Evolutionary conservation across 2,329 filamentous ascomycete genomes (phyloP).

Genomic region (Sporothrix sp.): DNA sequence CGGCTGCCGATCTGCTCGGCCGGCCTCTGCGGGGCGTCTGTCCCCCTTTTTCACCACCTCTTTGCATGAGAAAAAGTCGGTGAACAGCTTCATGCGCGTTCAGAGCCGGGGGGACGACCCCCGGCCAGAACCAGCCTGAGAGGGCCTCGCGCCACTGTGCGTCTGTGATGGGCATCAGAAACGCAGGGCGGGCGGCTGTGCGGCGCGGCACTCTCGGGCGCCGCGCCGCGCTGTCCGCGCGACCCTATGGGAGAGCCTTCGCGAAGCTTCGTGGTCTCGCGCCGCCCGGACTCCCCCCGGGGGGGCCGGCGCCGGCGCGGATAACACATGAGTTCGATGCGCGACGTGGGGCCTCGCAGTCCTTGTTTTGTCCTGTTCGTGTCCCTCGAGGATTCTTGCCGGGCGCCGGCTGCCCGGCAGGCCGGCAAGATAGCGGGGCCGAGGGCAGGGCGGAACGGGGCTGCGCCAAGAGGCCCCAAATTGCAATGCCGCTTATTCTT

Average conservation of each 20-base stretch:
- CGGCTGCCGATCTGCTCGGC: not conserved
- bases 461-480: constrained; percentile 11
- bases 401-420: not conserved
- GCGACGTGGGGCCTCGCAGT: constrained; percentile 17
- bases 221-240: not conserved
- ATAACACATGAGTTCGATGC: constrained; percentile 21
- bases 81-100: constrained; percentile 19
- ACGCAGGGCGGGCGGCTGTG: constrained; percentile 16
- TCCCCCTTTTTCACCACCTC: constrained; percentile 7
- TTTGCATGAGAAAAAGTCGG: constrained; percentile 21
- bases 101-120: too few species aligned
- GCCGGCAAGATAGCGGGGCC: too few species aligned
- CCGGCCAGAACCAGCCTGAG: constrained; percentile 20
- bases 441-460: not conserved
- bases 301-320: not conserved
- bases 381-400: not conserved
- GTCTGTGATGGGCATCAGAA: constrained; percentile 21
- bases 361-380: not conserved
- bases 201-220: not conserved
- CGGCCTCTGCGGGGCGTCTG: not conserved
- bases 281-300: not conserved
- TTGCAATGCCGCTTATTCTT: constrained; percentile 23
- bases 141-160: constrained; percentile 19
- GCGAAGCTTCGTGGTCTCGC: constrained; percentile 19
- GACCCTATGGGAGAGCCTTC: constrained; percentile 20